These are phyloP conservation scores for Nigrospora sphaerica DNA, from an alignment of 2,329 filamentous ascomycete genomes.

Conservation along the genomic window DNA sequence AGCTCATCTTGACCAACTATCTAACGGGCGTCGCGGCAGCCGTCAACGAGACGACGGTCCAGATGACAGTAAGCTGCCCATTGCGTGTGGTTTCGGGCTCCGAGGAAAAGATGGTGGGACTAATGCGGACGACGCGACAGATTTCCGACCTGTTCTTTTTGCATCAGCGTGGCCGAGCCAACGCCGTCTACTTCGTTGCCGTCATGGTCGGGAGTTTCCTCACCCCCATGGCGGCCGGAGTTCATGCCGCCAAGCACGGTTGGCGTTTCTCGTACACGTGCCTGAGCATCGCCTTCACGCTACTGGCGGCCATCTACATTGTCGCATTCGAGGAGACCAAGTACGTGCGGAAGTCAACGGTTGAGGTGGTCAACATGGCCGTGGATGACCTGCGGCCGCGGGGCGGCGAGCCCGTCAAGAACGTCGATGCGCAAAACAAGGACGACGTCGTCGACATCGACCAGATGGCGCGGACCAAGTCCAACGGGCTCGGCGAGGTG, in stretches of 20 bases:
- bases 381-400: background rate
- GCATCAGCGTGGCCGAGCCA: conserved; percentile 22
- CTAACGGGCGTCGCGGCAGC: conserved; percentile 27
- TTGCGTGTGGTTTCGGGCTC: fast-evolving
- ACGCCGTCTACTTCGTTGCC: conserved; percentile 21
- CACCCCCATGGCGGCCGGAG: conserved; percentile 21
- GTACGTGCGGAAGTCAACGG: conserved; percentile 10
- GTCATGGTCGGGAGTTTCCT: conserved; percentile 24
- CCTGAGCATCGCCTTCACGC: conserved; percentile 8
- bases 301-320: conserved; percentile 3
- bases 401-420: background rate
- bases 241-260: conserved; percentile 13
- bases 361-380: background rate
- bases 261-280: conserved; percentile 24
- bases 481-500: background rate
- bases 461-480: background rate
- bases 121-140: conserved; percentile 3
- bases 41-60: conserved; percentile 29
- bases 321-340: conserved; percentile 18
- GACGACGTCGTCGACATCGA: background rate
- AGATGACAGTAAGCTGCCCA: conserved; percentile 24
- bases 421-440: background rate
- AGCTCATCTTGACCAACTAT: conserved; percentile 17
- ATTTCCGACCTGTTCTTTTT: conserved; percentile 26
- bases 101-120: background rate